Conservation (phyloP, 805 yeast genomes). For the Candida golubevii region DNA sequence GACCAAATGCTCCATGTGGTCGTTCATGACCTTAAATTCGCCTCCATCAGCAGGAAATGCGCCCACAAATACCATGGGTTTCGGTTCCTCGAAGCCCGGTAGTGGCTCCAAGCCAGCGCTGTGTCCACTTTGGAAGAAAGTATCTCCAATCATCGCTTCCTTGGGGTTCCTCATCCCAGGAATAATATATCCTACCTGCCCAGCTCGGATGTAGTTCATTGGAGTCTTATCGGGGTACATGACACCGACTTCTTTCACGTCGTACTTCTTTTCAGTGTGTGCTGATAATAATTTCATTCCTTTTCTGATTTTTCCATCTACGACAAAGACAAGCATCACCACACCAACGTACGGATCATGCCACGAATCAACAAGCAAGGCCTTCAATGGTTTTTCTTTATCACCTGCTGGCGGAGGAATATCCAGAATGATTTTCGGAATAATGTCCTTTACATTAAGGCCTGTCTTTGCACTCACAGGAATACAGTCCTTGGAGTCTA, state of each 20-base stretch:
- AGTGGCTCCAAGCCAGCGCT: conserved; percentile 61
- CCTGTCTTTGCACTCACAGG: conserved; percentile 94
- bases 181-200: conserved; percentile 93
- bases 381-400: conserved; percentile 50
- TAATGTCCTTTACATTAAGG: conserved; percentile 64
- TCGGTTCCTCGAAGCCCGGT: conserved; percentile 94
- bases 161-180: conserved; percentile 88
- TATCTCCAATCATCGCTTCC: conserved; percentile 91
- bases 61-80: conserved; percentile 98
- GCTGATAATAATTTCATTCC: conserved; percentile 77
- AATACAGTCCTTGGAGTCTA: conserved; percentile 67
- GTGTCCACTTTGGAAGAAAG: conserved; percentile 62
- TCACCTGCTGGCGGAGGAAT: conserved; percentile 78
- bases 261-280: conserved; percentile 71
- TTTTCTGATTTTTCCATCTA: conserved; percentile 72
- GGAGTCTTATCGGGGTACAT: conserved; percentile 87
- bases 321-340: conserved; percentile 75
- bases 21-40: conserved; percentile 85
- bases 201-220: conserved; percentile 64
- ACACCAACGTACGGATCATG: conserved; percentile 92
- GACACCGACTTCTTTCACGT: conserved; percentile 88
- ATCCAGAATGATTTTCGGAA: conserved; percentile 76
- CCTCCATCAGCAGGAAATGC: conserved; percentile 96
- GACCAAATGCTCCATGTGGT: conserved; percentile 81
- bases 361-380: conserved; percentile 95